Base-by-base conservation (phyloP, 306 rosid genomes). In the Glycine tomentella region DNA sequence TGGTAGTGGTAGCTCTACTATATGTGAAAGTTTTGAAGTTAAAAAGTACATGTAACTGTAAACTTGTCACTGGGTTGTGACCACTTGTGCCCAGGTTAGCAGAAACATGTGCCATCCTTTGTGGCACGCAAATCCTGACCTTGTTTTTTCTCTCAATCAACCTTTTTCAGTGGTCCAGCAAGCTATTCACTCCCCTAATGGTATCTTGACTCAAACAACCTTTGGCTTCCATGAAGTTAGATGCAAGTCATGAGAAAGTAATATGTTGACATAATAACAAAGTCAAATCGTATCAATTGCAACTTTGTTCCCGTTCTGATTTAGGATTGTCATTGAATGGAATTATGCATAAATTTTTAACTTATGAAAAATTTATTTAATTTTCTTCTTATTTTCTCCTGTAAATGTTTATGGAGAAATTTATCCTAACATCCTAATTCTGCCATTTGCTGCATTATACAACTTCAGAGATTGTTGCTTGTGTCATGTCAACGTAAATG, bases 81-180 rank as follows among this genome's bases (percentile, higher is more conserved):
- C 83, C 44, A 75, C 10, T 17, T 33, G 55, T 73, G 64, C 90
- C 92, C 87, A 84, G 89, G 88, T 90, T 90, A 86, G 90, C 88
- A 16, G 67, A 81, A 74, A 68, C 57, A 34, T 46, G 75, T 62
- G 87, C 82, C 89, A 70, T 82, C 87, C 3, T 87, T 83, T 86
- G 89, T 72, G 93, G 86, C 86, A 64, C 6, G 49, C 20, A 49
- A 90, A 83, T 80, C 62, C 72, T 76, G 84, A 76, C 75, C 9
- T 4, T 4, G 0, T 76, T 12, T 86, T 16, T 77, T 56, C 38
- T 64, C 75, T 69, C 58, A 31, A 2, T 77, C 68, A 70, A 52
- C 44, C 68, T 40, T 33, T 71, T 79, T 16, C 17, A 50, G 73
- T 71, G 0, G 44, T 38, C 44, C 44, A 38, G 44, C 44, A 74